Percentiles rank a stretch among this genome's conserved stretches.
These are phyloP conservation scores for Globisporangium spiculum DNA, from an alignment of 352 stramenopile genomes.

Conservation along the genomic window DNA sequence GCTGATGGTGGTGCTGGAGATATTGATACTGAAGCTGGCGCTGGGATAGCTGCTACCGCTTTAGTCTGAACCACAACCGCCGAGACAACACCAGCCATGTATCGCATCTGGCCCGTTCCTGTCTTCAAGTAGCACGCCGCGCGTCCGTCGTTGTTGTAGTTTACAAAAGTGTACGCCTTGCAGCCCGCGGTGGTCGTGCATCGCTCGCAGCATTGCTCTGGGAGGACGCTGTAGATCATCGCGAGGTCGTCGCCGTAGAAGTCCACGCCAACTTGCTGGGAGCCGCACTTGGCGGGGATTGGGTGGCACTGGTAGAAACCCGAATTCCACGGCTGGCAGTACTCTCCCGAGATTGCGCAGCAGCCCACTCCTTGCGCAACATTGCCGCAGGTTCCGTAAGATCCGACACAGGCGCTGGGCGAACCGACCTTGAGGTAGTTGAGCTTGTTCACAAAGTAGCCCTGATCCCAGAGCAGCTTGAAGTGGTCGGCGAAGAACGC, in stretches of 20 bases:
- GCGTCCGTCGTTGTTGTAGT: constrained; percentile 20
- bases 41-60: background rate
- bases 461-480: constrained; percentile 58
- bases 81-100: background rate
- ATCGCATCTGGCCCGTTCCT: background rate
- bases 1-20: too few relatives aligned
- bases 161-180: constrained; percentile 32
- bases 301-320: constrained; percentile 7
- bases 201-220: background rate
- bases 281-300: constrained; percentile 2
- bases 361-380: background rate
- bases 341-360: background rate
- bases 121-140: constrained; percentile 19
- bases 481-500: constrained; percentile 59
- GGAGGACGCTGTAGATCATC: constrained; percentile 9
- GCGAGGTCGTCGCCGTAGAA: constrained; percentile 11
- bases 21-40: background rate
- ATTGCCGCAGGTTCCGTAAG: background rate
- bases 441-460: constrained; percentile 47
- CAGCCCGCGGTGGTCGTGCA: constrained; percentile 16
- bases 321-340: constrained; percentile 10
- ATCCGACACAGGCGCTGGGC: background rate
- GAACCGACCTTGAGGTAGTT: too few relatives aligned
- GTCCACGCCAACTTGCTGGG: constrained; percentile 1
- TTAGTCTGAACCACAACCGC: background rate